A percentile compares a stretch with the other conserved stretches of the same genome.
These are phyloP conservation scores for Ogataea corticis DNA, from an alignment of 805 yeast genomes.

Conservation along the genomic window DNA sequence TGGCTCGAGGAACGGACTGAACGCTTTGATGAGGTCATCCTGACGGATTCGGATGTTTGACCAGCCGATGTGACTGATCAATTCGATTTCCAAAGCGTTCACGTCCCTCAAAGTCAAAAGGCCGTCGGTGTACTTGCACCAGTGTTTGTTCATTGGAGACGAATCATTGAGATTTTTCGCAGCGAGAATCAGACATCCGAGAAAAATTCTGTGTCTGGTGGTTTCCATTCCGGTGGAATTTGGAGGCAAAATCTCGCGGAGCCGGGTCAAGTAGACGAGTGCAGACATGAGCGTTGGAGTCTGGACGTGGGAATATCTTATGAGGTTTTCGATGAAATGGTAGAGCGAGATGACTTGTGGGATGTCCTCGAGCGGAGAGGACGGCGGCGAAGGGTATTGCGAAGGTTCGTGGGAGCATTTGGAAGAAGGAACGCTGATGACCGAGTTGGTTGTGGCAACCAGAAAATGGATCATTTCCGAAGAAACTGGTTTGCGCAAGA, in stretches of 20 bases:
- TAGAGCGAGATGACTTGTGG: conserved; percentile 46
- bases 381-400: conserved; percentile 40
- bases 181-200: conserved; percentile 86
- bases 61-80: conserved; percentile 84
- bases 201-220: conserved; percentile 88
- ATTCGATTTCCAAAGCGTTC: conserved; percentile 87
- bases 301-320: conserved; percentile 85
- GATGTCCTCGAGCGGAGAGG: conserved; percentile 34
- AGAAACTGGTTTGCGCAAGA: conserved; percentile 56
- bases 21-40: conserved; percentile 65
- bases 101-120: conserved; percentile 74
- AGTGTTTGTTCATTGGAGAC: conserved; percentile 92
- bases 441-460: conserved; percentile 58
- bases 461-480: conserved; percentile 58
- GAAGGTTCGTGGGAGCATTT: not conserved
- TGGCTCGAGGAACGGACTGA: conserved; percentile 74
- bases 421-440: conserved; percentile 48
- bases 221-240: conserved; percentile 91
- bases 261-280: conserved; percentile 75
- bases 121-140: conserved; percentile 93
- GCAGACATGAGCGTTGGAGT: conserved; percentile 95
- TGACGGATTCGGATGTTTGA: conserved; percentile 64
- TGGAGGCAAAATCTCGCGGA: conserved; percentile 76
- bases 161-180: conserved; percentile 93
- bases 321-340: conserved; percentile 69